Evolutionary conservation across 192 early-diverging fungal genomes (phyloP), one percentile per base, ranked within the genome.

Genomic region (Umbelopsis vinacea): DNA sequence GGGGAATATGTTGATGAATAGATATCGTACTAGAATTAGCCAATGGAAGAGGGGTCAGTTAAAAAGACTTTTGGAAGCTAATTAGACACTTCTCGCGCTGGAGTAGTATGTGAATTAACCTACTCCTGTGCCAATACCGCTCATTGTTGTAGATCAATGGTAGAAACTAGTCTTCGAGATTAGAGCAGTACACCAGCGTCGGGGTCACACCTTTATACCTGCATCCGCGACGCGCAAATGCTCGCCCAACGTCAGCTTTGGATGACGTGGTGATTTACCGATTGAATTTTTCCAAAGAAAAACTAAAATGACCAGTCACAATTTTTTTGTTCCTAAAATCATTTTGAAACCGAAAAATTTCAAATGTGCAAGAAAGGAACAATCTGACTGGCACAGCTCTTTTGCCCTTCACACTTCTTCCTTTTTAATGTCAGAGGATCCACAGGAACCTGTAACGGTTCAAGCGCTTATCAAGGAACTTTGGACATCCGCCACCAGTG

Each of bases 1-100:
- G 97, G 97, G 40, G 98, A 98, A 81, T 99, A 99, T 37, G 98
- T 99, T 76, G 96, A 96, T 45, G 96, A 92, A 35, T 95, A 97
- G 60, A 98, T 87, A 84, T 99, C 98, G 78, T 99, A 99, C 92
- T 94, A 85, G 40, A 43, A 12, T 43, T 70, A 73, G 17, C 22
- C 68, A 63, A 57, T 52, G 52, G 40, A 74, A 70, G 21, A 68
- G n/a, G 66, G 52, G 67, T 66, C 43, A 48, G 48, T 66, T 47
- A 48, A 67, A 22, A 26, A 38, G 69, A 71, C 38, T 33, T n/a
- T 14, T 9, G 71, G 21, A 46, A 54, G 19, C 26, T 47, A 67
- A 10, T 26, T 40, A 60, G 29, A 19, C 37, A 8, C 19, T 17
- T 22, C 24, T 46, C 24, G n/a, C 4, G 26, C 9, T 9, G 6